Evolutionary conservation across 495 filamentous ascomycete genomes (phyloP).

Genomic region (Penicillium paradoxum): DNA sequence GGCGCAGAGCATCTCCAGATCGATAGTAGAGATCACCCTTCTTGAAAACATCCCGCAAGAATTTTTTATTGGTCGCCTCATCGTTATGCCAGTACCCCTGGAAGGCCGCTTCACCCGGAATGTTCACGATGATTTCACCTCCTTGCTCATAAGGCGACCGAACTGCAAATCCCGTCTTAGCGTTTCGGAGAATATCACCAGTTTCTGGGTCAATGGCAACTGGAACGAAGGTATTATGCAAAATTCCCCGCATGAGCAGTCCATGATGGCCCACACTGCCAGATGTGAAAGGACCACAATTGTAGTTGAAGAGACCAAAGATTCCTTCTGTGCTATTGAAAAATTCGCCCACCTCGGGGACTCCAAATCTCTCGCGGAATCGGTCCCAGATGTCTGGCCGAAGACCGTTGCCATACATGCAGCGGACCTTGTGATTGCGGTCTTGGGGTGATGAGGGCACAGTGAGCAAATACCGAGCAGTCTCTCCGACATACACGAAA

Average conservation of each 20-base stretch:
- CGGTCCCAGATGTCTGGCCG: slow-evolving; percentile 71
- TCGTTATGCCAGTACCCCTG: slow-evolving; percentile 67
- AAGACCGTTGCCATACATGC: slow-evolving; percentile 74
- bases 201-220: slow-evolving; percentile 65
- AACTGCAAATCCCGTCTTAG: slow-evolving; percentile 60
- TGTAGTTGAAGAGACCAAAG: slow-evolving; percentile 54
- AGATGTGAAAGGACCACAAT: slow-evolving; percentile 53
- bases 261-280: slow-evolving; percentile 72
- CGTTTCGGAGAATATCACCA: slow-evolving; percentile 57
- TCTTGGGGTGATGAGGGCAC: slow-evolving; percentile 61
- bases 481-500: slow-evolving; percentile 83
- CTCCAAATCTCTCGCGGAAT: slow-evolving; percentile 60
- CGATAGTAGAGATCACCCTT: slow-evolving; percentile 75
- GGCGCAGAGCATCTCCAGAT: slow-evolving; percentile 65
- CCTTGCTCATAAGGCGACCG: slow-evolving; percentile 61
- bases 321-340: slow-evolving; percentile 65
- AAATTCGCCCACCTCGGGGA: slow-evolving; percentile 57
- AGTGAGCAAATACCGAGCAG: slow-evolving; percentile 68
- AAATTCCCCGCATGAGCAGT: slow-evolving; percentile 44
- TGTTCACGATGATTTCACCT: slow-evolving; percentile 69
- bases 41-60: slow-evolving; percentile 62
- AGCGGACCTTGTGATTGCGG: slow-evolving; percentile 57
- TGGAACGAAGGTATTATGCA: slow-evolving; percentile 54
- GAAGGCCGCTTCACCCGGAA: slow-evolving; percentile 56
- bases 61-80: slow-evolving; percentile 63